These are phyloP conservation scores for Brassica nigra DNA, from an alignment of 345 rosid genomes.

Conservation along the genomic window DNA sequence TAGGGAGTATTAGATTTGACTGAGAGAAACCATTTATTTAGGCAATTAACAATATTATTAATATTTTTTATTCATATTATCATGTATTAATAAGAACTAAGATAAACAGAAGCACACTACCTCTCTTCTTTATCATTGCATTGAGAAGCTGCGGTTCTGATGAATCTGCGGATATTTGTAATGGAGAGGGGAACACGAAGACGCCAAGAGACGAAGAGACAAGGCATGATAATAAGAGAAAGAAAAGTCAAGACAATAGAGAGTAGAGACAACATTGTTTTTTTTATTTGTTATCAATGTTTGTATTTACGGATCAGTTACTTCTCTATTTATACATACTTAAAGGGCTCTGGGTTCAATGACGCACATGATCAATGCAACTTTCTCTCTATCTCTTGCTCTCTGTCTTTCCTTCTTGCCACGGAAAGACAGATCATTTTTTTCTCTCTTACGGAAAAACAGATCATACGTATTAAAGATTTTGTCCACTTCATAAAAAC, in stretches of 20 bases:
- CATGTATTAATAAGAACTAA: not conserved
- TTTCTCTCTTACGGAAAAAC: not conserved
- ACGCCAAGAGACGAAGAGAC: slow-evolving; percentile 15
- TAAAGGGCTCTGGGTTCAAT: not conserved
- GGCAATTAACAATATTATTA: not conserved
- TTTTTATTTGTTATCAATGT: not conserved
- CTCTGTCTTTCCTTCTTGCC: not conserved
- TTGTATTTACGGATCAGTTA: not conserved
- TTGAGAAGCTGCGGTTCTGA: slow-evolving; percentile 1
- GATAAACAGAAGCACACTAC: not conserved
- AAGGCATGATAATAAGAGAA: slow-evolving; percentile 1
- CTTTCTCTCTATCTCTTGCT: not conserved
- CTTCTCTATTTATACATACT: not conserved
- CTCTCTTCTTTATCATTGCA: not conserved
- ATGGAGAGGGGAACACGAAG: slow-evolving; percentile 7
- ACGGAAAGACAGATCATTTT: not conserved
- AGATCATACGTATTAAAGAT: not conserved
- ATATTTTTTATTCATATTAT: not conserved
- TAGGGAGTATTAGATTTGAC: not conserved
- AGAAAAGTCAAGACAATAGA: slow-evolving; percentile 22
- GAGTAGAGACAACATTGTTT: slow-evolving; percentile 10
- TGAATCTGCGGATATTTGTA: slow-evolving; percentile 2
- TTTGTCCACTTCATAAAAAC: not conserved
- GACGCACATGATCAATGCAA: not conserved
- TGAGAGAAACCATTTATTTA: not conserved